phyloP scores from a whole-genome alignment of 306 rosid genomes.

The Prinsepia uniflora region DNA sequence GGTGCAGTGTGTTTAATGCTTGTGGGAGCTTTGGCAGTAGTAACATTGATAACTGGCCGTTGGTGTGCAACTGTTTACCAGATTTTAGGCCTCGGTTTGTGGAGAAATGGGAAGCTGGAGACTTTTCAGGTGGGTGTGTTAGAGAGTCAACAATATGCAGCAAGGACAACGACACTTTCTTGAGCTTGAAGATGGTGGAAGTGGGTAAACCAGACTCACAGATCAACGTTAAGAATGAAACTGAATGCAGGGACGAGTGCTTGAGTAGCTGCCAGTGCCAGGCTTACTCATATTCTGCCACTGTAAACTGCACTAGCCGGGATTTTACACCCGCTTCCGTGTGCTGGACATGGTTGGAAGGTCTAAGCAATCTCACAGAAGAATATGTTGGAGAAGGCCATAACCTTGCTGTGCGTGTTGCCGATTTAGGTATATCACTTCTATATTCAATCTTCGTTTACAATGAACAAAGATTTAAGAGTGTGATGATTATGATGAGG shows the following conservation, averaged over 20 bases:
- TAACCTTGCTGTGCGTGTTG: slow-evolving; percentile 21
- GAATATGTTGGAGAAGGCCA: not conserved
- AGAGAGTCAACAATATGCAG: not conserved
- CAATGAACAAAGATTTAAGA: too few species aligned
- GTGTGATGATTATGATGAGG: too few species aligned
- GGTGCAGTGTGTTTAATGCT: slow-evolving; percentile 11
- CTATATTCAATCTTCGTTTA: not conserved
- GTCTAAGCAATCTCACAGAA: slow-evolving; percentile 26
- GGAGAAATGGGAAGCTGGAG: not conserved
- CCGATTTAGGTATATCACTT: slow-evolving; percentile 30
- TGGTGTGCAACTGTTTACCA: slow-evolving; percentile 38
- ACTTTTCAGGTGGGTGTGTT: slow-evolving; percentile 23
- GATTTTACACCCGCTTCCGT: accelerated
- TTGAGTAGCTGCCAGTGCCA: not conserved
- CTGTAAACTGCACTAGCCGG: not conserved
- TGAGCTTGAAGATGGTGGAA: slow-evolving; percentile 7
- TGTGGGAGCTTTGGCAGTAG: slow-evolving; percentile 44
- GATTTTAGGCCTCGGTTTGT: slow-evolving; percentile 16
- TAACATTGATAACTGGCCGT: not conserved
- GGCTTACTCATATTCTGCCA: slow-evolving; percentile 34
- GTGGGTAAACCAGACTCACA: not conserved
- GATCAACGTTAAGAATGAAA: not conserved
- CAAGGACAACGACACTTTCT: not conserved
- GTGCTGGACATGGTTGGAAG: slow-evolving; percentile 28
- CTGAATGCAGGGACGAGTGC: slow-evolving; percentile 27